phyloP scores from a whole-genome alignment of 352 stramenopile genomes.

The Globisporangium nagaii region DNA sequence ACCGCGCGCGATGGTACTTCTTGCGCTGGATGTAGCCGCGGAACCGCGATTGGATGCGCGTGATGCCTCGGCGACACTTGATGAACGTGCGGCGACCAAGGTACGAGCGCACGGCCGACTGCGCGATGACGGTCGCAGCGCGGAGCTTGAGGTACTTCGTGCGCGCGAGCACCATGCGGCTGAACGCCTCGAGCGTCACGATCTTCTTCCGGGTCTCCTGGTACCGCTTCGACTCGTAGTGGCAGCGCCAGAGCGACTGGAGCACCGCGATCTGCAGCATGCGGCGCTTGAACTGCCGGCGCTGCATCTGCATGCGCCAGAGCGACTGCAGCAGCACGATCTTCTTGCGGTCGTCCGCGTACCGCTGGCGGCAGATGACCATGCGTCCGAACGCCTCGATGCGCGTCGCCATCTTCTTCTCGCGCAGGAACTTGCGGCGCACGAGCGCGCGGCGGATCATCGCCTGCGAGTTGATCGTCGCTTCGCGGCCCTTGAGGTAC shows the following conservation, averaged over 20 bases:
- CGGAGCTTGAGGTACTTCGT: constrained; percentile 48
- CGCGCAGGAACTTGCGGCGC: constrained; percentile 68
- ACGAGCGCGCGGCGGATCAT: constrained; percentile 84
- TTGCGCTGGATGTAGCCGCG: constrained; percentile 57
- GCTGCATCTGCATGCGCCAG: constrained; percentile 67
- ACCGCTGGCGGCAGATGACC: constrained; percentile 69
- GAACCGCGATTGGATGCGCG: constrained; percentile 63
- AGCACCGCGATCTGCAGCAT: constrained; percentile 54
- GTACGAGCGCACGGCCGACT: constrained; percentile 66
- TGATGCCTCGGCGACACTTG: constrained; percentile 49
- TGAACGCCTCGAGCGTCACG: constrained; percentile 59
- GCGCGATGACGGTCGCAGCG: constrained; percentile 49
- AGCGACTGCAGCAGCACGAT: constrained; percentile 79
- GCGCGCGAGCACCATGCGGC: constrained; percentile 56
- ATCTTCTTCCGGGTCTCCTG: constrained; percentile 51
- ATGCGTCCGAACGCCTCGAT: constrained; percentile 82
- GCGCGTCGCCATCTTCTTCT: constrained; percentile 86
- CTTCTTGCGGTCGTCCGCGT: constrained; percentile 47
- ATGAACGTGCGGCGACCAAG: constrained; percentile 62
- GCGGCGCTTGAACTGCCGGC: constrained; percentile 44
- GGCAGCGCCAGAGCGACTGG: constrained; percentile 77
- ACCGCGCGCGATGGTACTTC: constrained; percentile 40
- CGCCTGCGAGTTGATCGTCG: constrained; percentile 83
- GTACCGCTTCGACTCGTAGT: constrained; percentile 52
- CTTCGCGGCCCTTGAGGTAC: constrained; percentile 82